phyloP scores from a whole-genome alignment of 2,329 filamentous ascomycete species.

The Ophiocordyceps camponoti-saundersi region DNA sequence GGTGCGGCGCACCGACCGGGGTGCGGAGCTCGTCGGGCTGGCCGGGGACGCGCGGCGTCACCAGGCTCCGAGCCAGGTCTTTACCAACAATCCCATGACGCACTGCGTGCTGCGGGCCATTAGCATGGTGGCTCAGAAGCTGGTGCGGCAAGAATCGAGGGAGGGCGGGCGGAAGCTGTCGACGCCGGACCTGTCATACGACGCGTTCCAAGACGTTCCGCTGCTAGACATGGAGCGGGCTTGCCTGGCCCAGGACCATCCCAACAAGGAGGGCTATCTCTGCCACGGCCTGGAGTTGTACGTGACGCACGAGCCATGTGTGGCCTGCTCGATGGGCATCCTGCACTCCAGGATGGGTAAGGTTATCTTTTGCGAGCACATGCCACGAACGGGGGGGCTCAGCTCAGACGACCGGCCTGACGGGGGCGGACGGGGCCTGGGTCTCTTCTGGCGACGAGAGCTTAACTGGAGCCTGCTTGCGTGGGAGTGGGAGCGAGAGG shows the following conservation, averaged over 20 bases:
- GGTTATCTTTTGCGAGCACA: slow-evolving; percentile 64
- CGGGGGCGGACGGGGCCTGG: slow-evolving; percentile 42
- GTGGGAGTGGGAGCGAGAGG: slow-evolving; percentile 53
- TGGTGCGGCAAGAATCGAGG: slow-evolving; percentile 37
- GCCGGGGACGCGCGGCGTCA: slow-evolving; percentile 63
- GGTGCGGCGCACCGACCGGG: slow-evolving; percentile 41
- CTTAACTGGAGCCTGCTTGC: slow-evolving; percentile 75
- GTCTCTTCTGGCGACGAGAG: slow-evolving; percentile 56
- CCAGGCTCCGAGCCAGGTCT: slow-evolving; percentile 27
- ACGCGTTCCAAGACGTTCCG: slow-evolving; percentile 51
- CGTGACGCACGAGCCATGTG: slow-evolving; percentile 85
- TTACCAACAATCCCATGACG: slow-evolving; percentile 55
- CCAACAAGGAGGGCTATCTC: slow-evolving; percentile 66
- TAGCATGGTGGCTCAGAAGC: slow-evolving; percentile 61
- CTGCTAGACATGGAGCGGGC: slow-evolving; percentile 48
- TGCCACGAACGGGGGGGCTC: slow-evolving; percentile 68
- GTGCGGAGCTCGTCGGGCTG: slow-evolving; percentile 46
- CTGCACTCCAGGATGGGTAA: slow-evolving; percentile 84
- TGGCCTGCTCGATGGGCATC: slow-evolving; percentile 95
- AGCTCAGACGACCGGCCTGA: slow-evolving; percentile 53
- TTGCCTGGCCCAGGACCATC: slow-evolving; percentile 47
- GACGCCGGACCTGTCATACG: slow-evolving; percentile 31
- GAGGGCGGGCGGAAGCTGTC: slow-evolving; percentile 16
- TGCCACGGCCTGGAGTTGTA: slow-evolving; percentile 91
- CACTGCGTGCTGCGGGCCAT: slow-evolving; percentile 66